Conservation (phyloP, 306 rosid species). For the Vicia faba region DNA sequence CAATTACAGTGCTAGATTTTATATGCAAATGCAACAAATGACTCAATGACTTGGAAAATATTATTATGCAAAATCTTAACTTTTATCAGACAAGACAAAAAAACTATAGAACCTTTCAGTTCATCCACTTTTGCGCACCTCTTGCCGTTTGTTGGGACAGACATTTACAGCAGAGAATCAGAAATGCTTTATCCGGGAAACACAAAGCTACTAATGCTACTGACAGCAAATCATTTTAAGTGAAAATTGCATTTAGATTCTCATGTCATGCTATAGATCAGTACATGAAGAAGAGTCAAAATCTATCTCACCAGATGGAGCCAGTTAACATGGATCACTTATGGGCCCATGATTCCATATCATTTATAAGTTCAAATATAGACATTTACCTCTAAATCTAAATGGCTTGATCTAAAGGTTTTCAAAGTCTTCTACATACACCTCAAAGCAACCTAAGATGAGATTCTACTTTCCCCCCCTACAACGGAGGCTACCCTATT, state of each 20-base stretch:
- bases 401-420: not conserved
- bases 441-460: not conserved
- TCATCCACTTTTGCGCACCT: not conserved
- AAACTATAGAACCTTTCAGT: not conserved
- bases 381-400: not conserved
- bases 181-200: conserved; percentile 1
- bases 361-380: not conserved
- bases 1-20: conserved; percentile 24
- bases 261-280: conserved; percentile 17
- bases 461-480: not conserved
- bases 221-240: not conserved
- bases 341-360: not conserved
- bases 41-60: not conserved
- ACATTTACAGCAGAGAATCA: conserved; percentile 18
- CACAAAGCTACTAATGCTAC: conserved; percentile 1
- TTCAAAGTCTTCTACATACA: not conserved
- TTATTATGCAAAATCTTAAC: conserved; percentile 2
- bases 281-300: not conserved
- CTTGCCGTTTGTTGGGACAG: not conserved
- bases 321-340: not conserved
- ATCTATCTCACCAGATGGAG: not conserved
- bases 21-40: not conserved
- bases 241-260: conserved; percentile 7
- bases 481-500: not conserved
- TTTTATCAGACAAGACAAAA: not conserved